Percentiles rank a stretch among this genome's conserved stretches.
These are phyloP conservation scores for Paracorniculantispora psalliotae DNA, from an alignment of 2,329 filamentous ascomycete species.

Conservation along the genomic window DNA sequence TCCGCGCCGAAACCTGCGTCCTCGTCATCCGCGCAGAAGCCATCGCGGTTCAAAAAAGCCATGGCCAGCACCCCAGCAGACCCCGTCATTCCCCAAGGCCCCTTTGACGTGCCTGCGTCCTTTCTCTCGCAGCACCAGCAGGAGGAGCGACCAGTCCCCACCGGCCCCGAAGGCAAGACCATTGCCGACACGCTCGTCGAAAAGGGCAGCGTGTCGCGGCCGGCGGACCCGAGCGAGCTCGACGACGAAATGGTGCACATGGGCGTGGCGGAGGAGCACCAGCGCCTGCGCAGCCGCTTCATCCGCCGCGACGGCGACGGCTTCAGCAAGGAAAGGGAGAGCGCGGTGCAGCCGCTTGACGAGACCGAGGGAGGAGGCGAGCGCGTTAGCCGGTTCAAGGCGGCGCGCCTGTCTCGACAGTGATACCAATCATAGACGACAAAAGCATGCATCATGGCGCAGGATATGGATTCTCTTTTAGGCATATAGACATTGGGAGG, in stretches of 20 bases:
- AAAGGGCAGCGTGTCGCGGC: conserved; percentile 34
- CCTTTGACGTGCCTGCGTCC: conserved; percentile 37
- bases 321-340: conserved; percentile 68
- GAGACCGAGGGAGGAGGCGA: conserved; percentile 60
- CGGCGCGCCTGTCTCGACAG: conserved; percentile 56
- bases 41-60: conserved; percentile 50
- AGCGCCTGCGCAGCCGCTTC: conserved; percentile 74
- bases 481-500: background rate
- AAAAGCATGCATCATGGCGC: conserved; percentile 11
- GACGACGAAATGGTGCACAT: conserved; percentile 66
- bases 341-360: conserved; percentile 61
- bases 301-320: conserved; percentile 73
- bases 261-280: conserved; percentile 78
- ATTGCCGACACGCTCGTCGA: conserved; percentile 58
- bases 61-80: conserved; percentile 12
- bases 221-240: conserved; percentile 55
- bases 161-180: conserved; percentile 48
- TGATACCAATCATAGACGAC: conserved; percentile 27
- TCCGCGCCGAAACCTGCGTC: conserved; percentile 18
- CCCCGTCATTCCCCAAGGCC: conserved; percentile 32
- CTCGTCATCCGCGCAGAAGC: conserved; percentile 28
- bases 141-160: conserved; percentile 32
- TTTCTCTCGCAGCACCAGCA: conserved; percentile 31
- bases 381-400: conserved; percentile 69
- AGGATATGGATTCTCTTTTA: conserved; percentile 13